Base-by-base conservation (phyloP, 495 filamentous ascomycete species). In the Hypoxylon fuscum region DNA sequence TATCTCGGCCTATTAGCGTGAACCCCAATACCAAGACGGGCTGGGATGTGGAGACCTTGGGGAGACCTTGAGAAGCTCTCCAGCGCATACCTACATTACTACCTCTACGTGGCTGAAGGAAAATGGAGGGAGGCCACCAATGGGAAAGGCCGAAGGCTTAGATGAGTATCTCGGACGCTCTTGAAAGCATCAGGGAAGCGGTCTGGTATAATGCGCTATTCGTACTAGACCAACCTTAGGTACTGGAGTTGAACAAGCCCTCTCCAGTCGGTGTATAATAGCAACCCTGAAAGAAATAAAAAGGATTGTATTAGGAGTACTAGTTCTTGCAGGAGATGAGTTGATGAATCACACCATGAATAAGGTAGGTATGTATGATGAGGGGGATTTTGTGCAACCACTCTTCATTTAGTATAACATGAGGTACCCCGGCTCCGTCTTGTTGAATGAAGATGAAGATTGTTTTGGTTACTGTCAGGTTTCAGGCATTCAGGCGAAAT, bases 401-500 rank as follows among this genome's bases (percentile, higher is more conserved):
- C 12, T 38, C 35, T 38, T 15, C 12, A 34, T 4, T 11, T 34
- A n/a, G 35, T 38, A 38, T 38, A 38, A 38, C 12, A 14, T 38
- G 11, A 27, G 8, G 12, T 20, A 31, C 12, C 11, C n/a, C 45
- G 5, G 7, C 23, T 34, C 31, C 45, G 17, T 23, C 43, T 47
- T 23, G 43, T 47, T 20, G 43, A 47, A 48, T 48, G 45, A 15
- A 47, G 45, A 31, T 31, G 23, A 20, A n/a, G 43, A 47, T 29
- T 23, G 23, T 38, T n/a, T 38, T 5, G 12, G 40, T 6, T 18
- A 11, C 40, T 60, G 32, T 40, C 29, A 17, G 31, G 45, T 60
- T 60, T 66, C 62, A 66, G 14, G 15, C 47, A 48, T 66, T n/a
- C n/a, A 54, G 49, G 61, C 60, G 21, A 58, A 46, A 57, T 49